Percentiles rank a stretch among this genome's conserved stretches.
Conservation (phyloP, 208 protist genomes). For the Trypanosoma mega region DNA sequence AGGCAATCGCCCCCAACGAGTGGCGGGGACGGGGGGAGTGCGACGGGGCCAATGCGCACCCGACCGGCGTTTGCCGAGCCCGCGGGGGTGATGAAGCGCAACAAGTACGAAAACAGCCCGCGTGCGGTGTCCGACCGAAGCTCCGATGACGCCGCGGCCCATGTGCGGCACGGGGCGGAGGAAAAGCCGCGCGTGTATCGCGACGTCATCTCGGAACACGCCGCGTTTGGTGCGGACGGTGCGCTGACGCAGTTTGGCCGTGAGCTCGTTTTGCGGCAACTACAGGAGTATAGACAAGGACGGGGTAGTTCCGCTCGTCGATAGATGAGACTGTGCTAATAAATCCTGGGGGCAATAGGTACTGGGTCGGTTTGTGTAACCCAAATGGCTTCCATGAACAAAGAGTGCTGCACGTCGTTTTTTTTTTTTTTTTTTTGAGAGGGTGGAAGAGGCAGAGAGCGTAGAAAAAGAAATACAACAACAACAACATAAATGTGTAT, state of each 20-base stretch:
- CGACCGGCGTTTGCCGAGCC: neutral
- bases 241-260: slow-evolving; percentile 52
- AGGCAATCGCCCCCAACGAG: too few relatives aligned
- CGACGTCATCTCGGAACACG: slow-evolving; percentile 41
- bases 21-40: too few relatives aligned
- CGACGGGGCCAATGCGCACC: slow-evolving; percentile 14
- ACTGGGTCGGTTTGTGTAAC: neutral
- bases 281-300: slow-evolving; percentile 34
- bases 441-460: too few relatives aligned
- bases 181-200: slow-evolving; percentile 17
- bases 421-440: slow-evolving; percentile 9
- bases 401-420: slow-evolving; percentile 10
- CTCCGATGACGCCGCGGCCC: neutral
- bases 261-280: slow-evolving; percentile 67
- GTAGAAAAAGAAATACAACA: too few relatives aligned
- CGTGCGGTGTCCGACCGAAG: slow-evolving; percentile 7
- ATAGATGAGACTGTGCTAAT: neutral
- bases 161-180: neutral
- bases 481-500: too few relatives aligned
- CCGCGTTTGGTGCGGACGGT: slow-evolving; percentile 31
- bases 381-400: neutral
- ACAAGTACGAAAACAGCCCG: neutral
- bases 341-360: neutral
- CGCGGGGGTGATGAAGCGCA: neutral
- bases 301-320: slow-evolving; percentile 5